A percentile compares a stretch with the other conserved stretches of the same genome.
These are phyloP conservation scores for Neohortaea acidophila DNA, from an alignment of 495 filamentous ascomycete genomes.

Conservation along the genomic window DNA sequence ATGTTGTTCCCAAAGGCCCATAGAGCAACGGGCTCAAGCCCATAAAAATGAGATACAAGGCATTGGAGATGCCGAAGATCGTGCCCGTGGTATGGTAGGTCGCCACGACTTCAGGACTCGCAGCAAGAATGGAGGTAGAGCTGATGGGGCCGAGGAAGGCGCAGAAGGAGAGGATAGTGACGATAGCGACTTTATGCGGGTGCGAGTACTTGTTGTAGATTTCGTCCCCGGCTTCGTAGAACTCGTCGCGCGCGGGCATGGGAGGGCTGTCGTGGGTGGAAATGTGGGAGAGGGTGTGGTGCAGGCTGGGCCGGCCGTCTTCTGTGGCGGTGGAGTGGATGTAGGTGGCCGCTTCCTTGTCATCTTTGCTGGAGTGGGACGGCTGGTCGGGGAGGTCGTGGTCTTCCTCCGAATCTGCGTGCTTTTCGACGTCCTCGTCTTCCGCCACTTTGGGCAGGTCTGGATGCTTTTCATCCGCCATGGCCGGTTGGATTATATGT, in stretches of 20 bases:
- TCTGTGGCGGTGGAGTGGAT: not conserved
- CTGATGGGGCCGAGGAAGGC: conserved; percentile 54
- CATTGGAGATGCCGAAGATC: conserved; percentile 55
- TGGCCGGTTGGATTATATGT: not conserved
- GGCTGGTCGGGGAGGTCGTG: not conserved
- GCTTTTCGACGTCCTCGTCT: too few relatives aligned
- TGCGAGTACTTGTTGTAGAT: conserved; percentile 39
- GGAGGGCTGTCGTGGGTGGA: conserved; percentile 10
- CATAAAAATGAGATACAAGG: conserved; percentile 55
- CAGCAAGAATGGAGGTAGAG: conserved; percentile 53
- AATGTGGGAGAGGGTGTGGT: conserved; percentile 9
- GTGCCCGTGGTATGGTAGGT: conserved; percentile 47
- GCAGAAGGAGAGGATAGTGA: conserved; percentile 48
- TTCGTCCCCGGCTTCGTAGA: conserved; percentile 25
- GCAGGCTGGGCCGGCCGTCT: conserved; percentile 4
- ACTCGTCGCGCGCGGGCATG: conserved; percentile 1
- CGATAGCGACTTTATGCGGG: conserved; percentile 43
- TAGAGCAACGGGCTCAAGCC: conserved; percentile 50
- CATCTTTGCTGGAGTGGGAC: not conserved
- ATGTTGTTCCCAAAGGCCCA: conserved; percentile 54
- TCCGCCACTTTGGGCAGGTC: too few relatives aligned
- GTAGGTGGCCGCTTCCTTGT: conserved; percentile 2
- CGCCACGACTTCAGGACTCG: conserved; percentile 49
- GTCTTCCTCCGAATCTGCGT: not conserved
- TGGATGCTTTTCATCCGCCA: not conserved